Base-by-base conservation (phyloP, 768 basidiomycete genomes). In the Coprinellus micaceus region DNA sequence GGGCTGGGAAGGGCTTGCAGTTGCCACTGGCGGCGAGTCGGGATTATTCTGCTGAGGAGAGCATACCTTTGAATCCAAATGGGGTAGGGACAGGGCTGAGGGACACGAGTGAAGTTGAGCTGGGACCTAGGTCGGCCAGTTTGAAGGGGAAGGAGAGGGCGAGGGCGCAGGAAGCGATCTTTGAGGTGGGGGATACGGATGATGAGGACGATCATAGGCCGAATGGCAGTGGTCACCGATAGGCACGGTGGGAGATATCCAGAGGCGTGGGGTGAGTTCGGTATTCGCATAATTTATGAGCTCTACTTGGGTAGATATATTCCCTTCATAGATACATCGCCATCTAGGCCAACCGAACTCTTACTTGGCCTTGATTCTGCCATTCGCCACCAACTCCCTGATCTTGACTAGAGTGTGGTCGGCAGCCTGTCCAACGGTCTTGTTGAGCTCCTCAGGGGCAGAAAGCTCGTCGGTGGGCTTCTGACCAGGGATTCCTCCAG, bases 161-260 rank as follows among this genome's bases (percentile, higher is more conserved):
- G 15, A 59, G 60, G 17, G 71, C 72, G 15, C 58, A 48, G 24
- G 61, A 60, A 33, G 46, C 81, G 1, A 81, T 83, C 61, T 83
- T 84, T 58, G 79, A 81, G 63, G 81, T 83, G 30, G 84, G 82
- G 37, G 81, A 78, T 30, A 82, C 81, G 40, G 83, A 84, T 56
- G 76, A 79, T 40, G 79, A 77, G 26, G 74, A 79, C 19, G 49
- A 51, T 17, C 28, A 51, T 19, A 19, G 13, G 30, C 4, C 2
- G 33, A 51, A 17, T 13, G 33, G 30, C 4, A n/a, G 33, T 11
- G 30, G 19, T 9, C 1, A 3, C 19, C 17, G 12, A 30, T 29
- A 17, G 25, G 5, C 17, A 29, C 39, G 22, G n/a, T 29, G 30
- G 10, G 37, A 19, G 40, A 43, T 43, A 33, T 33, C 33, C 33